Conservation (phyloP, 257 asterid genomes). For the Nicotiana attenuata region DNA sequence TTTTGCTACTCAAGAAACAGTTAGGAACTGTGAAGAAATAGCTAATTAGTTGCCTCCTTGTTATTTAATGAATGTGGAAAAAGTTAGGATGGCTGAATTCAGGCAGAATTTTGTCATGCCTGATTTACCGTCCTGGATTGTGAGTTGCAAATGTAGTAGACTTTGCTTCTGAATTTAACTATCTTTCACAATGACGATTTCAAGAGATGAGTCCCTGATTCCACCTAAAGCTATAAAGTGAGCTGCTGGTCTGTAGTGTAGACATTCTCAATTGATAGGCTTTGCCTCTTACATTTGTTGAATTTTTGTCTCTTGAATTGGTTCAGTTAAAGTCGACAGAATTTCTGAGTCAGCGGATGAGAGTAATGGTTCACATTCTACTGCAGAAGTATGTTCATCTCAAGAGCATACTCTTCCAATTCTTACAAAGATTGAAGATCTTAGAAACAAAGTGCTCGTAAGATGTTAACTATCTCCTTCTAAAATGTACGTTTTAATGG, state of each 20-base stretch:
- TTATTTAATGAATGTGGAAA: neutral
- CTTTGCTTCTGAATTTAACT: neutral
- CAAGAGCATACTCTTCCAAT: conserved; percentile 48
- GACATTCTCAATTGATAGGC: neutral
- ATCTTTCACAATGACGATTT: neutral
- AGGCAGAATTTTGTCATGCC: neutral
- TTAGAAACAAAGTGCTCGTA: conserved; percentile 61
- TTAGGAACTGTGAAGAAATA: neutral
- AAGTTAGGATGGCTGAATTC: neutral
- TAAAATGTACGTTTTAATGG: neutral
- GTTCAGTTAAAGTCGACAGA: neutral
- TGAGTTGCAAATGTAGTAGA: neutral
- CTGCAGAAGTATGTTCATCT: conserved; percentile 30
- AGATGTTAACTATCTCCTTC: conserved; percentile 3
- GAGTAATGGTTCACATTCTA: conserved; percentile 34
- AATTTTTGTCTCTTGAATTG: neutral
- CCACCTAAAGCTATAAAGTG: neutral
- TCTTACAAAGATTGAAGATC: conserved; percentile 47
- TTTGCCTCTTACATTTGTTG: neutral
- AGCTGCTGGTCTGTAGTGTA: conserved; percentile 7
- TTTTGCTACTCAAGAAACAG: neutral
- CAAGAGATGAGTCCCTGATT: neutral
- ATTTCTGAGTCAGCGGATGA: conserved; percentile 20
- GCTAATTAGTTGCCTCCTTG: neutral
- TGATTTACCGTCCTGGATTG: neutral